Conservation (phyloP, 2,329 filamentous ascomycete genomes). For the Colletotrichum orbiculare region DNA sequence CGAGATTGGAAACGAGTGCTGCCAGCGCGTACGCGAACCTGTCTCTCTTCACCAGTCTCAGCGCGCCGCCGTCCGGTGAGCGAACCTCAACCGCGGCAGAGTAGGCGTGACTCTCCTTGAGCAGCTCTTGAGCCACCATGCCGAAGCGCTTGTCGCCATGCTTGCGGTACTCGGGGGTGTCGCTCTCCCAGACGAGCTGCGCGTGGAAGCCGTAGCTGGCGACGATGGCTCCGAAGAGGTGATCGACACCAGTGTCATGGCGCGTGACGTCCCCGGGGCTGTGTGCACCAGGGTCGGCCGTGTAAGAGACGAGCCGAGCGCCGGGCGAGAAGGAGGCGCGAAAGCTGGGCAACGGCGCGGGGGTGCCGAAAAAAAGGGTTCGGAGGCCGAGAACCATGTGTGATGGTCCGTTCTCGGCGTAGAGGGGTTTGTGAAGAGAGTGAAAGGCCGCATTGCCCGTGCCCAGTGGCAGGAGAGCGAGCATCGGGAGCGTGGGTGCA, state of each 20-base stretch:
- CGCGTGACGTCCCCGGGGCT: slow-evolving; percentile 39
- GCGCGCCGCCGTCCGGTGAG: slow-evolving; percentile 33
- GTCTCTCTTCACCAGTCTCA: slow-evolving; percentile 44
- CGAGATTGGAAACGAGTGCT: slow-evolving; percentile 82
- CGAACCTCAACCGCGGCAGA: slow-evolving; percentile 50
- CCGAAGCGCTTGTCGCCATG: slow-evolving; percentile 83
- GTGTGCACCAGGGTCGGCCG: slow-evolving; percentile 29
- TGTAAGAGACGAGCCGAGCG: slow-evolving; percentile 58
- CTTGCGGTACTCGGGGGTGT: slow-evolving; percentile 82
- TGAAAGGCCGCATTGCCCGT: slow-evolving; percentile 75
- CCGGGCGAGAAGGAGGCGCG: slow-evolving; percentile 69
- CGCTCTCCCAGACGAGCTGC: slow-evolving; percentile 88
- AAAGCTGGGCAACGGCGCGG: slow-evolving; percentile 71
- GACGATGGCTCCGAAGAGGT: slow-evolving; percentile 81
- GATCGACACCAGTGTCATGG: slow-evolving; percentile 47
- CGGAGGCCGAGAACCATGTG: slow-evolving; percentile 62
- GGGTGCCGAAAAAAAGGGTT: slow-evolving; percentile 68
- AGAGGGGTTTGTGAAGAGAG: slow-evolving; percentile 69
- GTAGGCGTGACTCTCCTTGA: slow-evolving; percentile 67
- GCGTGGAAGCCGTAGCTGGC: slow-evolving; percentile 92
- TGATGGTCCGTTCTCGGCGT: slow-evolving; percentile 52
- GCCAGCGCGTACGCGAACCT: slow-evolving; percentile 82
- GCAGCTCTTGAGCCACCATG: slow-evolving; percentile 82
- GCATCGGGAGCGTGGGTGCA: slow-evolving; percentile 48
- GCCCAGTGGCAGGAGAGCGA: slow-evolving; percentile 70